These are phyloP conservation scores for Polytolypa hystricis DNA, from an alignment of 2,329 filamentous ascomycete genomes.

Conservation along the genomic window DNA sequence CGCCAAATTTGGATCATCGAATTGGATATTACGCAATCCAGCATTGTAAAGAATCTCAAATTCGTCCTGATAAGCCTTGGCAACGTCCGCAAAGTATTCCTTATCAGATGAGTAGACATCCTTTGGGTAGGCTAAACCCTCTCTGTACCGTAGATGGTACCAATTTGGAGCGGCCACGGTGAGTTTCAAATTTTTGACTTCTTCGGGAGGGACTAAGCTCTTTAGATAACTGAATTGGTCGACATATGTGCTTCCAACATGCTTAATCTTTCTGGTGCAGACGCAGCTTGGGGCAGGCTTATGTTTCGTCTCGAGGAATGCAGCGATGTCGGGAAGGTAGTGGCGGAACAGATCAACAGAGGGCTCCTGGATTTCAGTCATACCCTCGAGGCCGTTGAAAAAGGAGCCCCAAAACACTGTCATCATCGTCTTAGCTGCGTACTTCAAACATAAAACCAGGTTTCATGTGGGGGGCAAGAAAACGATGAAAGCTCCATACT, in stretches of 20 bases:
- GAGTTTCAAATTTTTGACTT: slow-evolving; percentile 56
- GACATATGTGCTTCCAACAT: slow-evolving; percentile 45
- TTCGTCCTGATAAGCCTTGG: slow-evolving; percentile 55
- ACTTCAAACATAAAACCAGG: neutral
- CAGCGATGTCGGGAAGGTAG: slow-evolving; percentile 52
- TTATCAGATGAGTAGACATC: slow-evolving; percentile 46
- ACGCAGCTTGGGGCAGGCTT: slow-evolving; percentile 48
- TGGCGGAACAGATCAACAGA: slow-evolving; percentile 43
- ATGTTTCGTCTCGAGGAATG: slow-evolving; percentile 47
- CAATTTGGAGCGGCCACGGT: slow-evolving; percentile 57
- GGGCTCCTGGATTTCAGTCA: slow-evolving; percentile 41
- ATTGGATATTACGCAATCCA: slow-evolving; percentile 55
- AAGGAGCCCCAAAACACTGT: slow-evolving; percentile 49
- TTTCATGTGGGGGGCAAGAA: neutral
- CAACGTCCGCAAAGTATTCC: slow-evolving; percentile 55
- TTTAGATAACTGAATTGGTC: slow-evolving; percentile 52
- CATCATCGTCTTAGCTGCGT: no score
- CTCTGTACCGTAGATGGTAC: slow-evolving; percentile 55
- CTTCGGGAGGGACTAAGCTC: slow-evolving; percentile 46
- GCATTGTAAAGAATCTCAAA: slow-evolving; percentile 50
- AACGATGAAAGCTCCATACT: slow-evolving; percentile 18
- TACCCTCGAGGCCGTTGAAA: slow-evolving; percentile 44
- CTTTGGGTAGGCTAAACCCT: slow-evolving; percentile 45
- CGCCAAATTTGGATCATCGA: slow-evolving; percentile 56
- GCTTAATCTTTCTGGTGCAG: slow-evolving; percentile 47